Percentiles rank a stretch among this genome's conserved stretches.
These are phyloP conservation scores for Cladobotryum protrusum DNA, from an alignment of 2,329 filamentous ascomycete species.

Conservation along the genomic window DNA sequence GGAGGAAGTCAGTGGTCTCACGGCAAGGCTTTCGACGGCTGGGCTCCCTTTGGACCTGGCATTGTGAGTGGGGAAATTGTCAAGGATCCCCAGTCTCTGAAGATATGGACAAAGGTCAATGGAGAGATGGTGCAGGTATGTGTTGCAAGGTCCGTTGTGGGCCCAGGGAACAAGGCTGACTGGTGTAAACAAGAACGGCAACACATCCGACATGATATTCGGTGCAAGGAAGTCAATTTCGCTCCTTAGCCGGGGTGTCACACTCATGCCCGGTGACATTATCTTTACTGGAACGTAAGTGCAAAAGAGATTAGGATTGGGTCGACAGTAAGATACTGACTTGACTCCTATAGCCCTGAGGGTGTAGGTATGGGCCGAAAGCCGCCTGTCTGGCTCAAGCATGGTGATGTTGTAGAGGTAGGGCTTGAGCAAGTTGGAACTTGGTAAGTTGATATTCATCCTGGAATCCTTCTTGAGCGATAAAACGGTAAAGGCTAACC, in stretches of 20 bases:
- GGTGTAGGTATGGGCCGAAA: constrained; percentile 66
- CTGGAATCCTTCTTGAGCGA: background rate
- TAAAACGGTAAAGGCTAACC: background rate
- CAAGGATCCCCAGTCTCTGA: constrained; percentile 49
- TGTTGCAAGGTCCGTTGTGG: background rate
- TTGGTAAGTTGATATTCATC: constrained; percentile 28
- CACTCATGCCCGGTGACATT: constrained; percentile 56
- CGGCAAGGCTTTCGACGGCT: constrained; percentile 70
- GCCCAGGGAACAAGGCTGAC: constrained; percentile 2
- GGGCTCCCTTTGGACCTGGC: constrained; percentile 67
- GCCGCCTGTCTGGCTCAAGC: constrained; percentile 61
- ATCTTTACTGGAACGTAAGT: constrained; percentile 61
- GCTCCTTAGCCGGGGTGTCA: constrained; percentile 56
- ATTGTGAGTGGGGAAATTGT: constrained; percentile 56
- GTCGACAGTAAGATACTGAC: background rate
- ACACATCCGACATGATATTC: constrained; percentile 59
- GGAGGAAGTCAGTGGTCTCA: constrained; percentile 65
- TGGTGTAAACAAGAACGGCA: constrained; percentile 35
- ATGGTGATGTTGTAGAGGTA: constrained; percentile 66
- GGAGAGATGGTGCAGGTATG: constrained; percentile 48
- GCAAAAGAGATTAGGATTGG: background rate
- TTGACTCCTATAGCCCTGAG: constrained; percentile 42
- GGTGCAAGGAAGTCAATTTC: constrained; percentile 52
- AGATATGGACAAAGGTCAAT: constrained; percentile 54
- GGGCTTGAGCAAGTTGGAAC: constrained; percentile 59